Evolutionary conservation across 345 rosid genomes (phyloP).

Genomic region (Linum usitatissimum): DNA sequence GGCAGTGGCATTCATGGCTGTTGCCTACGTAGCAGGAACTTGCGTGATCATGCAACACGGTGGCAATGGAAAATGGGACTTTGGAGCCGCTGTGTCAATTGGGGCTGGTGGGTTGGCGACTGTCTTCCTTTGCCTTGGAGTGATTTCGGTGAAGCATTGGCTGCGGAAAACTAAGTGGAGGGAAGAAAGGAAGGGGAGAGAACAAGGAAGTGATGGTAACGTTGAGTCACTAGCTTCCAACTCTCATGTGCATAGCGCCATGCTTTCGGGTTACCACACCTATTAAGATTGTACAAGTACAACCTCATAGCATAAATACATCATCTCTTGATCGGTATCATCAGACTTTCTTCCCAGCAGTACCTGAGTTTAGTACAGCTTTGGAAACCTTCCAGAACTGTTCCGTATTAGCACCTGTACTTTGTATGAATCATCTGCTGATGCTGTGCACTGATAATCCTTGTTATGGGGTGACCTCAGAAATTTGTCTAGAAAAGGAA

Average conservation of each 20-base stretch:
- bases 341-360: no score
- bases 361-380: no score
- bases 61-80: background rate
- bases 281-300: no score
- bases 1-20: constrained; percentile 2
- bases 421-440: no score
- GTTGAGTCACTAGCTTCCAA: background rate
- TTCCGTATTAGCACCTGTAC: no score
- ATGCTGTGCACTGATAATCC: no score
- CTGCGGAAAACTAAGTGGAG: background rate
- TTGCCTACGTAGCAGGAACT: background rate
- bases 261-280: background rate
- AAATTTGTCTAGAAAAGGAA: no score
- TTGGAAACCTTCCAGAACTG: no score
- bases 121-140: background rate
- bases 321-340: no score
- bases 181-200: background rate
- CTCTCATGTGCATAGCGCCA: background rate
- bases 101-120: background rate
- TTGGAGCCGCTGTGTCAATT: background rate
- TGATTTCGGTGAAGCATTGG: background rate
- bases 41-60: background rate
- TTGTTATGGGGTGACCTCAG: no score
- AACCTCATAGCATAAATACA: no score
- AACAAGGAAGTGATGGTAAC: background rate